Base-by-base conservation (phyloP, 78 protist genomes). In the Blattamonas nauphoetae region DNA sequence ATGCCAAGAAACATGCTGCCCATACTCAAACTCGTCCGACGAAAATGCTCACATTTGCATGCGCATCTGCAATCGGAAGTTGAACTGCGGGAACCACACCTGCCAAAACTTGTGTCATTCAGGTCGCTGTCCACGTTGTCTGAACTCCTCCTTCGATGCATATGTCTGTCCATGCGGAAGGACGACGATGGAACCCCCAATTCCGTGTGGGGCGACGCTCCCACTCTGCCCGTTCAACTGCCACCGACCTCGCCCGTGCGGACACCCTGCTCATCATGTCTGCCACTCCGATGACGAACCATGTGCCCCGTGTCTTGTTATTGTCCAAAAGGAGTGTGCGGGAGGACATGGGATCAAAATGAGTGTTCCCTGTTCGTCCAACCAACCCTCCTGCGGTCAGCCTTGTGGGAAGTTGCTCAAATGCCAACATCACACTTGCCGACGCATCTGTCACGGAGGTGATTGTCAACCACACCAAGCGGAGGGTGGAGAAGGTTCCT, bases 251-350 rank as follows among this genome's bases (percentile, higher is more conserved):
- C 29, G 84, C 42, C 85, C 81, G 32, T 86, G 88, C 11, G 88
- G 88, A 1, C 88, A 86, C 3, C 81, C 83, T 11, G 84, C 41
- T 1, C 29, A 77, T 33, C 88, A 86, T 32, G 1, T 3, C 3
- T 86, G 88, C 84, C 88, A 86, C 38, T 86, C 81, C 45, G 78
- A 34, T 21, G 83, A 78, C 2, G 11, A 79, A 42, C 88, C 88
- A 4, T 79, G 83, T 21, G 42, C 83, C 32, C 83, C 83, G 29
- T 79, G 83, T 21, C 6, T 79, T 4, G 83, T 55, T 11, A 29
- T 55, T 55, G 71, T 55, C 38, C 11, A 21, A 11, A 55, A 55
- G 21, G 71, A 55, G 21, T 55, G 71, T 21, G 11, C 38, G 38
- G 71, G 71, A 21, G 21, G 21, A 55, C 71, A 55, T 21, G 71